phyloP scores from a whole-genome alignment of 2,329 filamentous ascomycete species.

The Chrysosporium keratinophilum region DNA sequence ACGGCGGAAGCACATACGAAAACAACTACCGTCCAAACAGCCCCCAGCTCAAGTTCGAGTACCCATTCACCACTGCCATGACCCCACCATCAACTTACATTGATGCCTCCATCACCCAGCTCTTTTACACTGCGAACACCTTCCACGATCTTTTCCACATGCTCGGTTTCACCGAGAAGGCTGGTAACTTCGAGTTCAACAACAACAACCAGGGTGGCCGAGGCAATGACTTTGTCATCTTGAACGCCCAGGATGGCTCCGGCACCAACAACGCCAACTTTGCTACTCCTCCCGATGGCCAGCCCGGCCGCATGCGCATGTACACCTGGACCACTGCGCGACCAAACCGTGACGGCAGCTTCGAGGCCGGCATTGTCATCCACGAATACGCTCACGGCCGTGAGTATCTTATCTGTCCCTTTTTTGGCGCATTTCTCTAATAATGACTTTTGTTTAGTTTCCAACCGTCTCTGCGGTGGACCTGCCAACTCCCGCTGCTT shows the following conservation, averaged over 20 bases:
- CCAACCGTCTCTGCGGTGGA: slow-evolving; percentile 15
- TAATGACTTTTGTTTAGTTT: slow-evolving; percentile 4
- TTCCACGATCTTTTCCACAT: slow-evolving; percentile 13
- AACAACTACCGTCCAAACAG: slow-evolving; percentile 16
- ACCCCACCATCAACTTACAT: slow-evolving; percentile 9
- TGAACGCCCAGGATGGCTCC: slow-evolving; percentile 15
- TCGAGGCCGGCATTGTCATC: slow-evolving; percentile 15
- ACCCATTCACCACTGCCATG: slow-evolving; percentile 10
- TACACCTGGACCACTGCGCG: slow-evolving; percentile 15
- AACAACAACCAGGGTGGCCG: slow-evolving; percentile 13
- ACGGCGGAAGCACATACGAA: slow-evolving; percentile 8
- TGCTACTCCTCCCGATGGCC: slow-evolving; percentile 15
- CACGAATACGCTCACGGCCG: slow-evolving; percentile 16
- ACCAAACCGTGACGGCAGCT: slow-evolving; percentile 14
- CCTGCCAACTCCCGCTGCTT: slow-evolving; percentile 14
- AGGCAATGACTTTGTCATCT: slow-evolving; percentile 14
- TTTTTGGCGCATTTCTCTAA: background rate
- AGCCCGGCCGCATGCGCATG: slow-evolving; percentile 15
- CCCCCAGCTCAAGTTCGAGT: slow-evolving; percentile 10
- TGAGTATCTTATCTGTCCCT: slow-evolving; percentile 7
- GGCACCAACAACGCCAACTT: slow-evolving; percentile 16
- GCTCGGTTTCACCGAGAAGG: slow-evolving; percentile 14
- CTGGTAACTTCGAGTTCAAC: slow-evolving; percentile 14
- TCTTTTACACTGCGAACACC: slow-evolving; percentile 15
- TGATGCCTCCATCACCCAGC: slow-evolving; percentile 14